phyloP scores from a whole-genome alignment of 2,329 filamentous ascomycete species.

The Waltergamsia citrina region DNA sequence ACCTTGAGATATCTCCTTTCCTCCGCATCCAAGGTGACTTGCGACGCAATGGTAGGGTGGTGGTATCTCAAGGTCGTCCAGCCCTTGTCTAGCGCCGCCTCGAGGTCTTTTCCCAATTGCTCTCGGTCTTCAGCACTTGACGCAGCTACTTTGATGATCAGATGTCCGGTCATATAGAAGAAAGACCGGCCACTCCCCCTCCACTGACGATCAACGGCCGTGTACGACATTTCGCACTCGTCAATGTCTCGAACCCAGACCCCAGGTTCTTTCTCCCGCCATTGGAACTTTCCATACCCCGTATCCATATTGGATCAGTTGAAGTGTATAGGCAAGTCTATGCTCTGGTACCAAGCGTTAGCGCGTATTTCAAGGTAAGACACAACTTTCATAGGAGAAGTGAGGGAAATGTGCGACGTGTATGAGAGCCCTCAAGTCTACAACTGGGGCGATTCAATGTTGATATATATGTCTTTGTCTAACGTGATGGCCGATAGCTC shows the following conservation, averaged over 20 bases:
- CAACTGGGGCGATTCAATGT: no score
- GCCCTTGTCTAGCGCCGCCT: constrained; percentile 18
- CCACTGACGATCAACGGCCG: constrained; percentile 20
- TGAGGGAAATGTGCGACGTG: no score
- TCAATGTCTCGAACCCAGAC: constrained; percentile 25
- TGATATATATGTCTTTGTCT: no score
- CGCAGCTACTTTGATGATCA: constrained; percentile 16
- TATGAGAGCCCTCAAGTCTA: no score
- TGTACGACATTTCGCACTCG: constrained; percentile 30
- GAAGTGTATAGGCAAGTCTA: no score
- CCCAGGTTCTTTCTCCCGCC: constrained; percentile 15
- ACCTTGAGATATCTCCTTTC: constrained; percentile 15
- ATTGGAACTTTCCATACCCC: constrained; percentile 7
- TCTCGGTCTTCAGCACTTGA: neutral
- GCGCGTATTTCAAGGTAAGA: no score
- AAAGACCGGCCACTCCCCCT: constrained; percentile 25
- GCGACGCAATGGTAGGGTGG: constrained; percentile 22
- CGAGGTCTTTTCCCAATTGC: constrained; percentile 9
- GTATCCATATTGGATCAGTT: neutral
- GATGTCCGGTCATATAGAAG: constrained; percentile 29
- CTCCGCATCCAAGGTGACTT: constrained; percentile 9
- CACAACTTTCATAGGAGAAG: no score
- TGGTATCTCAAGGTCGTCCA: constrained; percentile 22
- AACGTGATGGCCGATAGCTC: no score
- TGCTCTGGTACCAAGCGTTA: no score